Base-by-base conservation (phyloP, 163 green algal species). In the Chloromonas sp. region DNA sequence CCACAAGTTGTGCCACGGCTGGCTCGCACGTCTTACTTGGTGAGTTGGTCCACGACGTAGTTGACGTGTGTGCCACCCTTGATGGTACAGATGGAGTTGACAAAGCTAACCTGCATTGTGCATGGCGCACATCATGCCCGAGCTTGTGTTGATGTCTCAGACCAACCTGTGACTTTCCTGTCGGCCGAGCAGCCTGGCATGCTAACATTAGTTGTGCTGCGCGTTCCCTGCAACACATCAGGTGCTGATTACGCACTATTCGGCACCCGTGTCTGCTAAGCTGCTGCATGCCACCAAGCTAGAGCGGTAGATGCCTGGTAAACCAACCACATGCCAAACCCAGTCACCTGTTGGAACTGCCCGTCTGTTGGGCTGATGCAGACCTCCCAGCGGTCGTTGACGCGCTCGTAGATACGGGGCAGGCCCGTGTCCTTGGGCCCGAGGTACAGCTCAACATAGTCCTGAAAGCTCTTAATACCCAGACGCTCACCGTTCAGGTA, bases 31-130 rank as follows among this genome's bases (percentile, higher is more conserved):
- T 62, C 90, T 86, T 83, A 96, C 90, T 95, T 97, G 84, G 88
- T 92, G 62, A 99, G 90, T 86, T 99, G 94, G 87, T 99, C 95
- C 1, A 96, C 90, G 14, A 99, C 84, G 81, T 96, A 92, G 84
- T 98, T 96, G 60, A 99, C 97, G 88, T 99, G 97, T 0, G 96
- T 99, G 71, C 97, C 97, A 59, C 97, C 97, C 90, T 98, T 98
- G 86, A 89, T 93, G 59, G 97, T 99, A 91, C 92, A 96, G 89
- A 99, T 99, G 84, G 94, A 94, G 92, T 99, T 99, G 61, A 97
- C 96, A 89, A 99, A 99, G 85, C 92, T 98, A 71, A 99, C 96
- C 96, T 99, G 94, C 58, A 83, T 60, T 36, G 36, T 36, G 36
- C 36, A 36, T 36, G 15, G 0, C 74, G 74, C 66, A 74, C 66